Evolutionary conservation across 2,329 filamentous ascomycete species (phyloP).

Genomic region (Arthrocladium fulminans): DNA sequence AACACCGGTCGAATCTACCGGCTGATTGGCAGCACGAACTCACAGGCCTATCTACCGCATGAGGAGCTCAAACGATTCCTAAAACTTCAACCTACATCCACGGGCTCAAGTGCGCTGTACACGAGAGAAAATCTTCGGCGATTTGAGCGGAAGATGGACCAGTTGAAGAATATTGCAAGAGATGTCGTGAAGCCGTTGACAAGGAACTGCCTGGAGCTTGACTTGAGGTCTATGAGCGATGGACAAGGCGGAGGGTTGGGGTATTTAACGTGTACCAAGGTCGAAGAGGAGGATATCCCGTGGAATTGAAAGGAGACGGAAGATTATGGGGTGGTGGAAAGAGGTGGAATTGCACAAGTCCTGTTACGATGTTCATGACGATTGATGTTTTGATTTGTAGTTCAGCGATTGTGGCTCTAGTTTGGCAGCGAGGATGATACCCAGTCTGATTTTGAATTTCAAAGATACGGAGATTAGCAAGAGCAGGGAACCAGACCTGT

Average conservation of each 20-base stretch:
- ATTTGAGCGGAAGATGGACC: slow-evolving; percentile 80
- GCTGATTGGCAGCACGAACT: slow-evolving; percentile 56
- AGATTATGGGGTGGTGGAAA: neutral
- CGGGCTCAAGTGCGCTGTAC: slow-evolving; percentile 51
- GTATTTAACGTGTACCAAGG: slow-evolving; percentile 57
- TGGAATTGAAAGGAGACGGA: slow-evolving; percentile 39
- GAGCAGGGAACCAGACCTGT: neutral
- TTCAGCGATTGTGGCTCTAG: neutral
- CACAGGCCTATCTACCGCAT: slow-evolving; percentile 61
- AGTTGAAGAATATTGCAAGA: slow-evolving; percentile 74
- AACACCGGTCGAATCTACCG: slow-evolving; percentile 68
- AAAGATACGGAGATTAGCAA: neutral
- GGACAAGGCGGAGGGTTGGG: slow-evolving; percentile 42
- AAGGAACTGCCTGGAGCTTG: slow-evolving; percentile 74
- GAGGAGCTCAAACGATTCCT: slow-evolving; percentile 88
- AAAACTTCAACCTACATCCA: slow-evolving; percentile 56
- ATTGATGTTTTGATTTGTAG: neutral
- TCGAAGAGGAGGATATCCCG: slow-evolving; percentile 54
- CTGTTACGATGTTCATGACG: neutral
- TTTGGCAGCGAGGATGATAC: slow-evolving; percentile 1
- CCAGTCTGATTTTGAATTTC: neutral
- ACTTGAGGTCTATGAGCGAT: slow-evolving; percentile 45
- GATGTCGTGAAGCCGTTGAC: slow-evolving; percentile 79
- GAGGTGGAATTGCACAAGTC: neutral
- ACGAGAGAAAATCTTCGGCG: slow-evolving; percentile 73